These are phyloP conservation scores for Leccinum broughii DNA, from an alignment of 768 basidiomycete species.

Conservation along the genomic window DNA sequence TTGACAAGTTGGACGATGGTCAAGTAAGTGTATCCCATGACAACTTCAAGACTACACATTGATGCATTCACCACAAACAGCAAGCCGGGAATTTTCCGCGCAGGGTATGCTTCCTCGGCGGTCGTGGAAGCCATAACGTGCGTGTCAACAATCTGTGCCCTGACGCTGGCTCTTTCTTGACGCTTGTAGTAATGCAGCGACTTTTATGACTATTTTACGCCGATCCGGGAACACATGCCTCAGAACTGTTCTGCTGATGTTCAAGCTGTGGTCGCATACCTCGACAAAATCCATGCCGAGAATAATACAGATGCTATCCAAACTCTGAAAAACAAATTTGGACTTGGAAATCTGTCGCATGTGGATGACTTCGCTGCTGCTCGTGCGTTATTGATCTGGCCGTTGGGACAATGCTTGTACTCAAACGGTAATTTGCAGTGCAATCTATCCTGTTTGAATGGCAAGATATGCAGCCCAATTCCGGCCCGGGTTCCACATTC, in stretches of 20 bases:
- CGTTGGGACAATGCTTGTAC: constrained; percentile 12
- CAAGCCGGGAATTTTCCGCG: constrained; percentile 41
- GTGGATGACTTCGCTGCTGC: constrained; percentile 68
- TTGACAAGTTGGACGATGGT: constrained; percentile 68
- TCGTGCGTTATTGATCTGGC: constrained; percentile 30
- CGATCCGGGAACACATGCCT: constrained; percentile 67
- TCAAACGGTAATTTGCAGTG: constrained; percentile 35
- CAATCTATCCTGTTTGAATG: constrained; percentile 63
- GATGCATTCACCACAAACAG: constrained; percentile 23
- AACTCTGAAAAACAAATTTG: constrained; percentile 54
- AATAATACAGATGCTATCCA: constrained; percentile 49
- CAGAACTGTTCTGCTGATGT: constrained; percentile 74
- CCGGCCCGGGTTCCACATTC: constrained; percentile 43
- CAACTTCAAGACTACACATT: neutral
- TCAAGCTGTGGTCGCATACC: constrained; percentile 57
- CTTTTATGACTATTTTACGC: constrained; percentile 61
- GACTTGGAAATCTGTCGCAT: constrained; percentile 56
- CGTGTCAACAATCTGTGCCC: constrained; percentile 11
- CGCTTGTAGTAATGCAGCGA: constrained; percentile 10
- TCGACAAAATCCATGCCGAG: constrained; percentile 56
- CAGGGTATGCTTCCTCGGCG: constrained; percentile 48
- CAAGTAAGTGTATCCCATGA: constrained; percentile 43
- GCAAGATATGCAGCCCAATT: constrained; percentile 58
- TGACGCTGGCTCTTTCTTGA: neutral
- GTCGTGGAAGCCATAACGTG: constrained; percentile 47